These are phyloP conservation scores for Psilocybe sp. DNA, from an alignment of 768 basidiomycete genomes.

Conservation along the genomic window DNA sequence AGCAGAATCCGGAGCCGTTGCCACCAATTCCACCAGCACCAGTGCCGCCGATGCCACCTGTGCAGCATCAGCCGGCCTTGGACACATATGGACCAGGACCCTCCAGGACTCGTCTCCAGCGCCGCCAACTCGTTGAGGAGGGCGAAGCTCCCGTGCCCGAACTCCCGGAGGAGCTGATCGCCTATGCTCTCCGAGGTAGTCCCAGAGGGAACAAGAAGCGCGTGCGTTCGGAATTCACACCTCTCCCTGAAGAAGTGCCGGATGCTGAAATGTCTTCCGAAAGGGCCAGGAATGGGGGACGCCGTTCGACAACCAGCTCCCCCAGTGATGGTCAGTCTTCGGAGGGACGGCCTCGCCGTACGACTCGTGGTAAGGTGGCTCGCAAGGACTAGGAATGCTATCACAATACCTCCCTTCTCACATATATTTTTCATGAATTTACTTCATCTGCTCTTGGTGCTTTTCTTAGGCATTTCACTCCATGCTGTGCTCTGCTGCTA, in stretches of 20 bases:
- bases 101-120: conserved; percentile 36
- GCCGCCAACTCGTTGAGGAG: conserved; percentile 46
- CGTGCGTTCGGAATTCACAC: conserved; percentile 38
- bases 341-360: conserved; percentile 13
- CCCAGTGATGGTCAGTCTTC: not conserved
- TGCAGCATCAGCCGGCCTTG: too few species aligned
- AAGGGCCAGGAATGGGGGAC: not conserved
- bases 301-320: too few species aligned
- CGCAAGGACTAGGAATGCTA: conserved; percentile 11
- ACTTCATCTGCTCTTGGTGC: too few species aligned
- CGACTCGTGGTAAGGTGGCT: conserved; percentile 16
- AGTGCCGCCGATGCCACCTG: not conserved
- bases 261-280: conserved; percentile 6
- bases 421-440: too few species aligned
- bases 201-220: conserved; percentile 37
- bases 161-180: conserved; percentile 59
- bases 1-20: too few species aligned
- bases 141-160: conserved; percentile 34
- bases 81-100: conserved; percentile 1
- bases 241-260: conserved; percentile 34
- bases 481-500: too few species aligned
- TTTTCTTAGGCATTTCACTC: too few species aligned
- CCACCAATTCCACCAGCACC: too few species aligned
- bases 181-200: conserved; percentile 29
- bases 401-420: too few species aligned